These are phyloP conservation scores for Pleurotus salmoneostramineus DNA, from an alignment of 768 basidiomycete species.

Conservation along the genomic window DNA sequence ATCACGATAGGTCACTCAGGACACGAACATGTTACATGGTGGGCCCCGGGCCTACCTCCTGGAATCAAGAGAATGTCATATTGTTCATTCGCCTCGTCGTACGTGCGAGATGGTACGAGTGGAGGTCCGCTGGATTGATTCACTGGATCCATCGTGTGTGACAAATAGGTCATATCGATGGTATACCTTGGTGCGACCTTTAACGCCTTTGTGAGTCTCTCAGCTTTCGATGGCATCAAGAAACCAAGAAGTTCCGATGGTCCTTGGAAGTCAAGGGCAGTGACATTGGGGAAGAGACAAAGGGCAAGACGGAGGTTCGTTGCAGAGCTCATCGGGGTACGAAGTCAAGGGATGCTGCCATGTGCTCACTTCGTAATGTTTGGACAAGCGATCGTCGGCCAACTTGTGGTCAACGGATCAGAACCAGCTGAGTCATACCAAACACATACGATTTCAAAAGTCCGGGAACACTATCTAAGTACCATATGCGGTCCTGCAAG, in stretches of 20 bases:
- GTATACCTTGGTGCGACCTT: not conserved
- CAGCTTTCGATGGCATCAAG: not conserved
- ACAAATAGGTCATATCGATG: not conserved
- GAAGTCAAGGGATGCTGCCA: too few species aligned
- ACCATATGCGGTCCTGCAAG: too few species aligned
- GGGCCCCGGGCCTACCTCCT: not conserved
- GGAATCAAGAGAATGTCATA: not conserved
- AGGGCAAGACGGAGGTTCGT: constrained; percentile 13
- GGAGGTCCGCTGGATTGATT: not conserved
- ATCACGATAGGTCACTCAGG: not conserved
- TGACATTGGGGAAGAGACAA: constrained; percentile 21
- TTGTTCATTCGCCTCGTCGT: not conserved
- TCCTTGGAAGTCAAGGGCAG: constrained; percentile 21
- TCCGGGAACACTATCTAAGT: too few species aligned
- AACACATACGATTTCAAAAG: too few species aligned
- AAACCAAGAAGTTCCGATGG: constrained; percentile 19
- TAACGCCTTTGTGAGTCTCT: not conserved
- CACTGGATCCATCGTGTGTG: not conserved
- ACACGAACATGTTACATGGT: not conserved
- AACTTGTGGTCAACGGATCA: too few species aligned
- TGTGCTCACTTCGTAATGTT: too few species aligned
- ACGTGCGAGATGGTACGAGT: not conserved
- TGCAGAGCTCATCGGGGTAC: not conserved
- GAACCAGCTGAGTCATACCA: too few species aligned
- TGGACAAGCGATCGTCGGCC: too few species aligned